Percentiles rank a stretch among this genome's conserved stretches.
Evolutionary conservation across 1,284 basidiomycete species (phyloP).

Genomic region (Cryptococcus floricola): DNA sequence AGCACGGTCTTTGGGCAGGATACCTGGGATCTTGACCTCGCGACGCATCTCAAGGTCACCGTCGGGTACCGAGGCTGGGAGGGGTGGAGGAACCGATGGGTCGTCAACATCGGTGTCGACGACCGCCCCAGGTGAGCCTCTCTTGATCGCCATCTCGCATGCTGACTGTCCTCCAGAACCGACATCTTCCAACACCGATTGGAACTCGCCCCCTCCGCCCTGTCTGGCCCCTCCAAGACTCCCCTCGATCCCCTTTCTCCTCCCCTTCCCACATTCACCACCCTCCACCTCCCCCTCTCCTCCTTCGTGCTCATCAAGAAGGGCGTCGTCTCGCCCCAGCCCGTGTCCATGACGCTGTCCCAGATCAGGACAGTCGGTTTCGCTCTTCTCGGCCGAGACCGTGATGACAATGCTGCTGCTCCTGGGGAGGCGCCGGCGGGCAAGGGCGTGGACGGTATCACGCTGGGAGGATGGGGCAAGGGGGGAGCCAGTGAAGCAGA

Average conservation of each 20-base stretch:
- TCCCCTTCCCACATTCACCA: constrained; percentile 45
- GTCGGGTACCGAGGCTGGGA: constrained; percentile 48
- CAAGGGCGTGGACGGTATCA: constrained; percentile 10
- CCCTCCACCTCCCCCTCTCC: constrained; percentile 51
- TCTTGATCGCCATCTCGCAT: too few relatives aligned
- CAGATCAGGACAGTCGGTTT: constrained; percentile 53
- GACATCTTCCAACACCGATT: constrained; percentile 56
- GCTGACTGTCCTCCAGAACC: constrained; percentile 25
- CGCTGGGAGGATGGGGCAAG: constrained; percentile 33
- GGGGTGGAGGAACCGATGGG: constrained; percentile 49
- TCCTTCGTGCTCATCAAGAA: constrained; percentile 53
- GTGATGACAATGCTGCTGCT: constrained; percentile 21
- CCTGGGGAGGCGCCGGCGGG: constrained; percentile 2
- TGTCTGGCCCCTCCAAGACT: constrained; percentile 21
- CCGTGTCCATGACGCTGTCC: constrained; percentile 50
- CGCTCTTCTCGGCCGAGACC: constrained; percentile 46
- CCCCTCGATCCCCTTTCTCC: constrained; percentile 24
- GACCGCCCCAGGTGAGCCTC: constrained; percentile 48
- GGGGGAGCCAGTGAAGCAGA: constrained; percentile 18
- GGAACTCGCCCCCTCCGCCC: constrained; percentile 38
- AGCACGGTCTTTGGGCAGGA: constrained; percentile 52
- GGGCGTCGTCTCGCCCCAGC: constrained; percentile 48
- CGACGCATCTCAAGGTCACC: constrained; percentile 50
- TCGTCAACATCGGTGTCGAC: constrained; percentile 54
- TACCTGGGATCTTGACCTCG: constrained; percentile 51